Conservation (phyloP, 345 rosid genomes). For the Acer campestre region DNA sequence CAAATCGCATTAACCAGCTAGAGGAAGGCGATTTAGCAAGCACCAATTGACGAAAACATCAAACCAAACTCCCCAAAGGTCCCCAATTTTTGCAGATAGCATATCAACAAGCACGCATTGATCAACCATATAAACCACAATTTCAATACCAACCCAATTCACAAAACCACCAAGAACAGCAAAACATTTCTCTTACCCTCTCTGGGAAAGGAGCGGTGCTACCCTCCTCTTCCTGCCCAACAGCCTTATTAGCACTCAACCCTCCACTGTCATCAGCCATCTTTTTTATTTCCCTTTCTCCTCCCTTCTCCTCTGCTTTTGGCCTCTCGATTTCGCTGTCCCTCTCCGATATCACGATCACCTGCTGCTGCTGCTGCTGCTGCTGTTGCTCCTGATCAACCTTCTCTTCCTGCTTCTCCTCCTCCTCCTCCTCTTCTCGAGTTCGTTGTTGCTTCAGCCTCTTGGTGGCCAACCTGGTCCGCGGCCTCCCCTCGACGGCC, state of each 20-base stretch:
- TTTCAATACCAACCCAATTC: neutral
- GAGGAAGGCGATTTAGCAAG: no score
- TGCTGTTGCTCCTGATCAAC: neutral
- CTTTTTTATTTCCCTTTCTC: slow-evolving; percentile 35
- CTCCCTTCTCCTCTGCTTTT: slow-evolving; percentile 35
- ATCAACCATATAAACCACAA: neutral
- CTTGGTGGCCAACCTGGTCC: slow-evolving; percentile 58
- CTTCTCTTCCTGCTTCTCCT: slow-evolving; percentile 12
- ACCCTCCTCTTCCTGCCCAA: slow-evolving; percentile 88
- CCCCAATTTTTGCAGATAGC: neutral
- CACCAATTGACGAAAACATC: neutral
- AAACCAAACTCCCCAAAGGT: neutral
- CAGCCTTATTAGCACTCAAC: slow-evolving; percentile 71
- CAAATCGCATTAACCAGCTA: neutral
- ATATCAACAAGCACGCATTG: neutral
- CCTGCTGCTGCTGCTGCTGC: slow-evolving; percentile 31
- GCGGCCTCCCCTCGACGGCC: slow-evolving; percentile 49
- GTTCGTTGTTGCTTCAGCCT: slow-evolving; percentile 40
- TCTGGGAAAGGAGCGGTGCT: slow-evolving; percentile 89
- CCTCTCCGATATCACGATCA: slow-evolving; percentile 32
- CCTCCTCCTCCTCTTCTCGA: neutral
- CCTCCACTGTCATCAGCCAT: slow-evolving; percentile 81
- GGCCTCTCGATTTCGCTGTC: slow-evolving; percentile 29
- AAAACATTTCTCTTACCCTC: slow-evolving; percentile 45
- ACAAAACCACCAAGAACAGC: neutral